Evolutionary conservation across 2,329 filamentous ascomycete species (phyloP).

Genomic region (Colletotrichum simmondsii): DNA sequence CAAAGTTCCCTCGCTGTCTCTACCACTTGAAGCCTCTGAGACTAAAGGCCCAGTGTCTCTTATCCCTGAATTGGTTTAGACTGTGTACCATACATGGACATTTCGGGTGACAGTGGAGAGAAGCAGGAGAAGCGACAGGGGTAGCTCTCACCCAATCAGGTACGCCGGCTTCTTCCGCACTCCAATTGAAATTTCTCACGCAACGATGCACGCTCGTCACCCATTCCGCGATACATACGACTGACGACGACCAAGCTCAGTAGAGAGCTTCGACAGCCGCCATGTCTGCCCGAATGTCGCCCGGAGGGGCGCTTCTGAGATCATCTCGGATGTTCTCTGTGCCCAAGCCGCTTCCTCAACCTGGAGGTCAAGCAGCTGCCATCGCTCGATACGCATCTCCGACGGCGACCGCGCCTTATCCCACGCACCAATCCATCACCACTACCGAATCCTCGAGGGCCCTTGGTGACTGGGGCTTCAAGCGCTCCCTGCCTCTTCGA

Average conservation of each 20-base stretch:
- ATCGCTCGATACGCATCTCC: constrained; percentile 65
- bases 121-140: constrained; percentile 9
- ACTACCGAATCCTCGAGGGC: constrained; percentile 78
- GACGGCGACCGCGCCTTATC: constrained; percentile 79
- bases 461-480: constrained; percentile 92
- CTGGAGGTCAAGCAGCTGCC: constrained; percentile 61
- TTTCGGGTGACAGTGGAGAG: background rate
- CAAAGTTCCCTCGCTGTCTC: background rate
- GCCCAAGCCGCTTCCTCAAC: constrained; percentile 77
- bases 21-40: background rate
- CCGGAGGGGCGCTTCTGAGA: constrained; percentile 78
- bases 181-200: constrained; percentile 36
- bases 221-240: constrained; percentile 5
- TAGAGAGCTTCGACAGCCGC: constrained; percentile 35
- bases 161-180: constrained; percentile 19
- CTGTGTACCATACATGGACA: background rate
- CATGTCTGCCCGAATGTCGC: constrained; percentile 55
- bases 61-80: background rate
- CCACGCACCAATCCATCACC: constrained; percentile 85
- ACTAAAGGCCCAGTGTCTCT: background rate
- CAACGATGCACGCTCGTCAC: background rate
- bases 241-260: constrained; percentile 28
- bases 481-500: constrained; percentile 82
- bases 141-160: constrained; percentile 29
- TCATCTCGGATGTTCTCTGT: constrained; percentile 91